Evolutionary conservation across 352 stramenopile species (phyloP), one percentile per base, ranked within the genome.

Genomic region (Blastocystis sp.): DNA sequence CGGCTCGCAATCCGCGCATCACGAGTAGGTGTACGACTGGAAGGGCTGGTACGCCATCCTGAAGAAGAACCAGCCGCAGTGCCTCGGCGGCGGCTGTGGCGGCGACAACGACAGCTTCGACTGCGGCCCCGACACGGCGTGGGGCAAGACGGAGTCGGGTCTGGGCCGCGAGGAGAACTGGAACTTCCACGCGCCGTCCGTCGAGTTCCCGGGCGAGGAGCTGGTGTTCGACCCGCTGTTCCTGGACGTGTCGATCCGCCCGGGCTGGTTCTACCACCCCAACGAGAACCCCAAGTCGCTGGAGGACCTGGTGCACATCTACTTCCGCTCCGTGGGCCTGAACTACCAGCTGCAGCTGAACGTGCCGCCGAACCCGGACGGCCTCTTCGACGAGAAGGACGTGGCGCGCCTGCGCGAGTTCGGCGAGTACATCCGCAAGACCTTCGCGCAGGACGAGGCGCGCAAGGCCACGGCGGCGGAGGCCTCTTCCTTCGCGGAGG

Each of bases 331-430:
- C 14, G 78, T 88, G 60, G 78, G 78, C 59, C 59, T 62, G 21
- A 88, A 88, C 48, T 88, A 88, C 38, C 78, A 88, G 60, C 78
- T 88, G 34, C 78, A 88, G 60, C 78, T 88, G 14, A 88, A 88
- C 65, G 78, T 88, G 52, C 78, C 78, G 34, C 78, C 78, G 14
- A 88, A 54, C n/a, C 43, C 40, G n/a, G 78, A 88, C 2, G 78
- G 78, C 19, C 68, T 88, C n/a, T 88, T 88, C 57, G 78, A 88
- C 45, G 59, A 76, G 45, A 34, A 43, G 3, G 78, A 88, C 45
- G 78, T 88, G 28, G 21, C 19, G 21, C 14, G 40, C 1, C 14
- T 88, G 45, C 17, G 17, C 7, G 78, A 88, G 54, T 88, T 88
- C 52, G 78, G 78, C 19, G 68, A 52, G 19, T 88, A 79, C 45